Evolutionary conservation across 306 rosid species (phyloP), one percentile per base, ranked within the genome.

Genomic region (Vigna hirtella): DNA sequence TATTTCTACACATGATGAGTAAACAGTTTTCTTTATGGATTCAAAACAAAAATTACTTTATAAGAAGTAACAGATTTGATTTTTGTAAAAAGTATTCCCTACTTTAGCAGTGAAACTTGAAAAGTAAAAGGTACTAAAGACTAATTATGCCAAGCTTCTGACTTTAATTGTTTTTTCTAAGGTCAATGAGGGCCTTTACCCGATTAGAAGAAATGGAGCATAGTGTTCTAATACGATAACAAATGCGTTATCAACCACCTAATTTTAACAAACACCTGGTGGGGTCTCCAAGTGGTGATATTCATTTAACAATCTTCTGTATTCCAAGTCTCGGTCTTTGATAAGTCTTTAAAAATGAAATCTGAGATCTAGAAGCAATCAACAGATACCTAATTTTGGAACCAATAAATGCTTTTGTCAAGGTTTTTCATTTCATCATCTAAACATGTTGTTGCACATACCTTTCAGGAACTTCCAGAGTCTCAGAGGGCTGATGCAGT

Each of bases 401-500:
- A 45, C 43, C 72, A 38, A 9, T 48, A 38, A 58, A 59, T 22
- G 32, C 15, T 40, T 58, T 73, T 38, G 12, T 28, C 22, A 71
- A n/a, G 9, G 40, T 49, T 73, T 9, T 18, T 13, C 36, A 55
- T 43, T 49, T 30, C 18, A 43, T 49, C 13, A 74, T 47, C 69
- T 82, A 71, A 77, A 66, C 22, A 4, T 53, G 18, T 58, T 56
- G 45, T 50, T 59, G 24, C n/a, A 43, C 17, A 26, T 11, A 68
- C 14, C 77, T 70, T 7, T 24, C 86, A 94, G 98, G 98, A 94
- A 32, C 87, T 94, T 69, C 98, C 98, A 16, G 97, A 94, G 63
- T 66, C 86, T 30, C 97, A 90, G 56, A 89, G 98, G 73, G 93
- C 94, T 0, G 97, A 94, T 81, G 98, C 98, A 51, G 98, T 94